phyloP scores from a whole-genome alignment of 192 early-diverging fungal genomes.

The Allomyces macrogynus region DNA sequence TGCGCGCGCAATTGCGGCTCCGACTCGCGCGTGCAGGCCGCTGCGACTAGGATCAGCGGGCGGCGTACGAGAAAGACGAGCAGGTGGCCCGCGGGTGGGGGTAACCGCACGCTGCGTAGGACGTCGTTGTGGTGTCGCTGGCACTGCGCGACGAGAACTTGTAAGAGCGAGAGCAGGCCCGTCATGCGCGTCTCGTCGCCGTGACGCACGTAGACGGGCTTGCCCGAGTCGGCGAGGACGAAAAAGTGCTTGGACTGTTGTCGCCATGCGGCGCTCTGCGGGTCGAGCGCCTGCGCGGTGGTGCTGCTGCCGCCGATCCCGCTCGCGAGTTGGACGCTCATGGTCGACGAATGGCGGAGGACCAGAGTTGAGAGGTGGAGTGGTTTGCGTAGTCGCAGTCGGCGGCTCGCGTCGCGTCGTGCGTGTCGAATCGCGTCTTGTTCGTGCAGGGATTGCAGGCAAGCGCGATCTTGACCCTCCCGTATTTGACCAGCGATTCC shows the following conservation, averaged over 20 bases:
- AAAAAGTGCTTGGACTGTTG: conserved; percentile 68
- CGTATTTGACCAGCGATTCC: too few species aligned
- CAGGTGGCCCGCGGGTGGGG: conserved; percentile 32
- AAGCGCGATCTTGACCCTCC: too few species aligned
- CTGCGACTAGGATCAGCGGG: conserved; percentile 69
- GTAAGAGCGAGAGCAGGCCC: conserved; percentile 73
- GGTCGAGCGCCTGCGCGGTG: too few species aligned
- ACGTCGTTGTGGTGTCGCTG: conserved; percentile 33
- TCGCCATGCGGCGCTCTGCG: conserved; percentile 17
- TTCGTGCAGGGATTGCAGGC: too few species aligned
- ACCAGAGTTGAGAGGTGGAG: too few species aligned
- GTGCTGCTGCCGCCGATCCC: too few species aligned
- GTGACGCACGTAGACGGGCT: conserved; percentile 83
- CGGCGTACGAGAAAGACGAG: conserved; percentile 66
- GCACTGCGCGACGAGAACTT: conserved; percentile 66
- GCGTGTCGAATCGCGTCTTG: too few species aligned
- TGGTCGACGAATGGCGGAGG: too few species aligned
- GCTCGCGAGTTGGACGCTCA: too few species aligned
- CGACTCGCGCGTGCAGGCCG: conserved; percentile 56
- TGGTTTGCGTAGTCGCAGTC: too few species aligned
- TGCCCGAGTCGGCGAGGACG: conserved; percentile 78
- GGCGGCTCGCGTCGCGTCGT: too few species aligned
- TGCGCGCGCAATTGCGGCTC: conserved; percentile 57
- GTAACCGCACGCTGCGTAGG: conserved; percentile 21
- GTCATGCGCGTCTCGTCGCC: conserved; percentile 78